Conservation (phyloP, 192 early-diverging fungal genomes). For the Diversispora eburnea region DNA sequence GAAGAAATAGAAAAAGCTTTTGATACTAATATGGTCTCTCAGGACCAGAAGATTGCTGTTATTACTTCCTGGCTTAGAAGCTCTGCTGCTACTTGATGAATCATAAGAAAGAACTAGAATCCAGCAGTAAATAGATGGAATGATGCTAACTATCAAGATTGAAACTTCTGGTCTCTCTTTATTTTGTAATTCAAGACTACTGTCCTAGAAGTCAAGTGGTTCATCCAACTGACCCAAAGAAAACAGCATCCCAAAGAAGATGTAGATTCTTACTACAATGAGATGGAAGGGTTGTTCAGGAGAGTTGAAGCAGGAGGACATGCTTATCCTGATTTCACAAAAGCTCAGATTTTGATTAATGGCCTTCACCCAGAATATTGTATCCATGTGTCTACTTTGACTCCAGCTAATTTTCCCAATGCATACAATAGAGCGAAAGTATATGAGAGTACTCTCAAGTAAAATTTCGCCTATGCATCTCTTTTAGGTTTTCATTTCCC, state of each 20-base stretch:
- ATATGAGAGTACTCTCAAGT: background rate
- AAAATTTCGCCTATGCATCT: background rate
- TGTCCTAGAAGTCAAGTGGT: background rate
- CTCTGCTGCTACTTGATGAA: background rate
- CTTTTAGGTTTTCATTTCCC: too few relatives aligned
- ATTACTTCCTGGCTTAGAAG: background rate
- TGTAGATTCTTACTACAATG: background rate
- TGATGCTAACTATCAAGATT: background rate
- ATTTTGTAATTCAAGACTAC: background rate
- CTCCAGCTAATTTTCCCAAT: background rate
- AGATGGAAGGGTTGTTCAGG: background rate
- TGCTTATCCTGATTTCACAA: background rate
- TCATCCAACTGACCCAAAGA: background rate
- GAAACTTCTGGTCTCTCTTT: background rate
- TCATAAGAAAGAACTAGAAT: background rate
- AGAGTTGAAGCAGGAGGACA: background rate
- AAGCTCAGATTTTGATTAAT: background rate
- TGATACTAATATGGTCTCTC: background rate
- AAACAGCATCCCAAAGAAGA: background rate
- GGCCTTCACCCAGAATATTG: background rate
- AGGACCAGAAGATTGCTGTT: background rate
- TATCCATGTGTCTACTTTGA: background rate
- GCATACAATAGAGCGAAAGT: background rate
- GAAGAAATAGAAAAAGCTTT: background rate
- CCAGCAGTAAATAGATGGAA: background rate